Conservation (phyloP, 2,329 filamentous ascomycete genomes). For the Malbranchea zuffiana region DNA sequence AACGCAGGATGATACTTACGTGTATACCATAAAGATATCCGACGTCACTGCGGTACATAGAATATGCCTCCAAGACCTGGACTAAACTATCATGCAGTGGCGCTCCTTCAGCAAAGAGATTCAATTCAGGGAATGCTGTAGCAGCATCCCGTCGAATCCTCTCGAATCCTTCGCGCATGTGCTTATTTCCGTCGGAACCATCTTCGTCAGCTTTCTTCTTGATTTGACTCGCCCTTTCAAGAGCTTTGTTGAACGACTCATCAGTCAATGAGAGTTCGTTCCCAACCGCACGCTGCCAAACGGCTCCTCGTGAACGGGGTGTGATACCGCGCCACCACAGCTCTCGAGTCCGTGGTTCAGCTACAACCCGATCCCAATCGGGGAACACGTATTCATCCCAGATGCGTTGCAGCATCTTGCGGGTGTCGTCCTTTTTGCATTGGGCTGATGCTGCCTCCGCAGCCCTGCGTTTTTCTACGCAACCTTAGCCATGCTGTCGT, state of each 20-base stretch:
- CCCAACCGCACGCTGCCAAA: constrained; percentile 51
- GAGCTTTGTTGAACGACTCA: constrained; percentile 46
- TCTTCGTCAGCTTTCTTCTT: constrained; percentile 35
- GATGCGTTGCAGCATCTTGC: constrained; percentile 46
- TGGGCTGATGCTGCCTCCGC: constrained; percentile 38
- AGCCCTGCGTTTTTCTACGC: constrained; percentile 40
- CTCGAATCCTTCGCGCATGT: constrained; percentile 42
- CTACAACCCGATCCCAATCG: constrained; percentile 47
- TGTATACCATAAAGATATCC: constrained; percentile 51
- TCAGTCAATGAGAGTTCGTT: constrained; percentile 49
- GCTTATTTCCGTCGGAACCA: constrained; percentile 32
- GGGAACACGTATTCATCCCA: constrained; percentile 53
- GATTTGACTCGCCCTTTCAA: constrained; percentile 44
- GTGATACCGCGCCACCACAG: constrained; percentile 56
- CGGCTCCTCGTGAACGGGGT: constrained; percentile 43
- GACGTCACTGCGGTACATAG: constrained; percentile 53
- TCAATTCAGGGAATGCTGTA: constrained; percentile 47
- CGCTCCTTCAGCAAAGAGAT: constrained; percentile 45
- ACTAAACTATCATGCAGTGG: constrained; percentile 46
- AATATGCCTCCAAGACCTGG: constrained; percentile 51
- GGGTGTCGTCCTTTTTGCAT: constrained; percentile 42
- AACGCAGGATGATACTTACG: constrained; percentile 27
- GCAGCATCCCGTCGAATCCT: constrained; percentile 45
- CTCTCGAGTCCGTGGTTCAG: constrained; percentile 46
- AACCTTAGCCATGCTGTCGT: constrained; percentile 14